Evolutionary conservation across 306 rosid species (phyloP).

Genomic region (Senna tora): DNA sequence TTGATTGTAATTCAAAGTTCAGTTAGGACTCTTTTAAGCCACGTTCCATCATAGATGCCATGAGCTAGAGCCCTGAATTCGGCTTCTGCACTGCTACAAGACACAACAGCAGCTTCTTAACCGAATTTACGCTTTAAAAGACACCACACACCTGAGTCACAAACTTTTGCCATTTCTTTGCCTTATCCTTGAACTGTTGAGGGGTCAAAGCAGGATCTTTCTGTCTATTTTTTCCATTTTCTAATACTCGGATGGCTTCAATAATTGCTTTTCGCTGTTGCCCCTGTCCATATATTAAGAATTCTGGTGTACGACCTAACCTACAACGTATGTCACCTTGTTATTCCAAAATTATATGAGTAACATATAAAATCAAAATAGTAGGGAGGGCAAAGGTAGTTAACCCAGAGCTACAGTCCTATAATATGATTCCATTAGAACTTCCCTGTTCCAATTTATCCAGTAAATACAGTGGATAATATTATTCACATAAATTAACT

Average conservation of each 20-base stretch:
- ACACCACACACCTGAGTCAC: conserved; percentile 73
- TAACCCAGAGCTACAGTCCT: conserved; percentile 22
- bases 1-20: too few relatives aligned
- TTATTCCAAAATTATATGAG: conserved; percentile 17
- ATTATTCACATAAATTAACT: neutral
- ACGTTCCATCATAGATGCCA: too few relatives aligned
- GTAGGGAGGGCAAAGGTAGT: neutral
- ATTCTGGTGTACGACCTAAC: conserved; percentile 84
- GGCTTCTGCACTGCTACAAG: too few relatives aligned
- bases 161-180: conserved; percentile 93
- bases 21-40: too few relatives aligned
- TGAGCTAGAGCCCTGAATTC: too few relatives aligned
- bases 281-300: conserved; percentile 88
- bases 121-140: conserved; percentile 9
- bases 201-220: conserved; percentile 53
- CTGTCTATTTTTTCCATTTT: conserved; percentile 50
- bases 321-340: conserved; percentile 46
- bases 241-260: conserved; percentile 77
- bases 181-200: conserved; percentile 68
- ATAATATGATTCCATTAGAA: conserved; percentile 13
- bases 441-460: neutral
- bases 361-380: conserved; percentile 13
- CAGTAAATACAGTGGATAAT: neutral
- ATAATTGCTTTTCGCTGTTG: conserved; percentile 89
- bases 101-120: too few relatives aligned